These are phyloP conservation scores for Lachnellula hyalina DNA, from an alignment of 2,329 filamentous ascomycete genomes.

Conservation along the genomic window DNA sequence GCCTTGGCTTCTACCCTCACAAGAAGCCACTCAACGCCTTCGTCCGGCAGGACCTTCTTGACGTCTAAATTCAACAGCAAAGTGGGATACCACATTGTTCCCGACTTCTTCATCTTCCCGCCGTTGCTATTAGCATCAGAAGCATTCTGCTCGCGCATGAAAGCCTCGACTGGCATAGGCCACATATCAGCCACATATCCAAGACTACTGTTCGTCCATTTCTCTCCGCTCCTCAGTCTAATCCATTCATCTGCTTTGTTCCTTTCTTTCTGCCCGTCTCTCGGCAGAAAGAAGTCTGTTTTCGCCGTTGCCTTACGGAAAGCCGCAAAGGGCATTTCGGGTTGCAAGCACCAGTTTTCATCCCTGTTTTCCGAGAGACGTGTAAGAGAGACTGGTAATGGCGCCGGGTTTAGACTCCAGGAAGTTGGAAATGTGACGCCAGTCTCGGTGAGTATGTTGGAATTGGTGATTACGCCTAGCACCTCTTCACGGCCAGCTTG, in stretches of 20 bases:
- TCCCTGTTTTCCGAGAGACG: slow-evolving; percentile 40
- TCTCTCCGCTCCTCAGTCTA: slow-evolving; percentile 51
- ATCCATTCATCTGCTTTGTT: slow-evolving; percentile 62
- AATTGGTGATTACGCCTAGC: slow-evolving; percentile 59
- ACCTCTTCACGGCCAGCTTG: slow-evolving; percentile 55
- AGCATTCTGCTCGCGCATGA: slow-evolving; percentile 29
- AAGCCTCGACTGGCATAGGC: slow-evolving; percentile 55
- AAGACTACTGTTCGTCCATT: slow-evolving; percentile 59
- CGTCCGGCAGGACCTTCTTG: slow-evolving; percentile 63
- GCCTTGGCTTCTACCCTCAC: slow-evolving; percentile 59
- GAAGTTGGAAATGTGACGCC: slow-evolving; percentile 51
- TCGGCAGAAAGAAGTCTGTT: slow-evolving; percentile 48
- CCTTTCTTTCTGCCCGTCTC: slow-evolving; percentile 36
- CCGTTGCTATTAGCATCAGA: slow-evolving; percentile 20
- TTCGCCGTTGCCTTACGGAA: slow-evolving; percentile 37
- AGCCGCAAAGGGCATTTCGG: slow-evolving; percentile 23
- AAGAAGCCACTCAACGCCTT: slow-evolving; percentile 69
- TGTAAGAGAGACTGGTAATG: slow-evolving; percentile 35
- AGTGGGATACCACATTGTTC: slow-evolving; percentile 42
- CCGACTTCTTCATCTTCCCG: slow-evolving; percentile 11
- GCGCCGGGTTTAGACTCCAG: slow-evolving; percentile 42
- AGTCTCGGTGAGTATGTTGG: slow-evolving; percentile 53
- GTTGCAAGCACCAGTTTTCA: slow-evolving; percentile 36
- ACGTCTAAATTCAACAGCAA: slow-evolving; percentile 70
- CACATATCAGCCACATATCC: slow-evolving; percentile 66